Base-by-base conservation (phyloP, 768 basidiomycete genomes). In the Amanita brunnescens region DNA sequence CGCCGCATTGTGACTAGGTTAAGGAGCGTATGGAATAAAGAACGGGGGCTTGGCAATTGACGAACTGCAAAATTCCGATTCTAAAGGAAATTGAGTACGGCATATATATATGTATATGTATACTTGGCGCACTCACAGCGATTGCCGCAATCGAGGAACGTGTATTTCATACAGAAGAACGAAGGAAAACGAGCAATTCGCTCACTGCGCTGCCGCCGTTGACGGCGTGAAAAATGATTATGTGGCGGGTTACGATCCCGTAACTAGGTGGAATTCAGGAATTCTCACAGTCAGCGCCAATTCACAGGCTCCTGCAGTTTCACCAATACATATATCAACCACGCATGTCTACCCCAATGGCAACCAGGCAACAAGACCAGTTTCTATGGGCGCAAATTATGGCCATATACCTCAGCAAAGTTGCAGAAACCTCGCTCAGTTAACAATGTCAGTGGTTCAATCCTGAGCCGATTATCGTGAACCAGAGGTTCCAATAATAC, bases 1-100 rank as follows among this genome's bases (percentile, higher is more conserved):
- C 47, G 58, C 53, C 55, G 59, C 43, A 66, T 66, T 34, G 53
- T 43, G 45, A 53, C 38, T 14, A 44, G 38, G 34, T 49, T 24
- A 51, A 47, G 33, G 48, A 49, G 52, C 16, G 53, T 55, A 56
- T 33, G 52, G 54, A 44, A 43, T 55, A 42, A 42, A 37, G 55
- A 46, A 35, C 47, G 49, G 7, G 21, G 24, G 29, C 6, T 2
- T 24, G 43, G 13, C 14, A 26, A 16, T 45, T 29, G 23, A 30
- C 26, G 5, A 23, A 26, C 26, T 30, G 23, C 14, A 13, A 45
- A 26, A 30, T 13, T 45, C 43, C 12, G n/a, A 47, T 47, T 47
- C 45, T 47, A 33, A 20, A 14, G 6, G 29, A 4, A 21, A 16
- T 18, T 47, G 8, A 47, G 30, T 35, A 33, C 18, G 26, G 13